Base-by-base conservation (phyloP, 2,329 filamentous ascomycete species). In the Westerdykella sp. region DNA sequence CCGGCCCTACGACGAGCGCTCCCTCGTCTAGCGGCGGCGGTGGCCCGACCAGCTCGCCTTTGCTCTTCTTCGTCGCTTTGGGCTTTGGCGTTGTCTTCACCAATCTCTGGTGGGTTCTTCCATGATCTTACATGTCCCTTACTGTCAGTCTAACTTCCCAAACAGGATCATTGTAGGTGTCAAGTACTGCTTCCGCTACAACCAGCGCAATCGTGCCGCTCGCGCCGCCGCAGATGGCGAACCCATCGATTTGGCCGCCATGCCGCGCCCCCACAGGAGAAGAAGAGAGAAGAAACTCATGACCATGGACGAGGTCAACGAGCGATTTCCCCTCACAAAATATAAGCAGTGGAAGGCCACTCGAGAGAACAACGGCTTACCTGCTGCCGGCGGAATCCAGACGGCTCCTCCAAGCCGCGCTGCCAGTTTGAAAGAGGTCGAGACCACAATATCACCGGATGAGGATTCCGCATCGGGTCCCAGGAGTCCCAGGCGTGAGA, bases 171-270 rank as follows among this genome's bases (percentile, higher is more conserved):
- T 98, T 57, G 93, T 98, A 48, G 93, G 93, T 55, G 93, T 98
- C 48, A 98, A 98, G 72, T 98, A 98, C 69, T 98, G 93, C 72
- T 98, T 98, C 70, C 80, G 93, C 57, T 97, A 98, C 69, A 97
- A 97, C 69, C 90, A 93, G 55, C 84, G 93, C 46, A 94, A 94
- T 63, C 84, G 93, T 40, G 82, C 84, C 48, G 72, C 88, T 59
- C 82, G 87, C 56, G 72, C 78, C 70, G 86, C 89, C 57, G 86
- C 90, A 54, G 85, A 86, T 63, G 70, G 70, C 48, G 90, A 96
- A 50, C 87, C 85, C 13, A 94, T 98, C 60, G 89, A 89, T 49
- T 74, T 98, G 51, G 80, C 90, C 45, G 79, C 84, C 44, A 89
- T 97, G 78, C 87, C 88, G 45, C 74, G 88, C 47, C 84, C 88